Evolutionary conservation across 305 asterid species (phyloP), one percentile per base, ranked within the genome.

Genomic region (Solanum hybrid): DNA sequence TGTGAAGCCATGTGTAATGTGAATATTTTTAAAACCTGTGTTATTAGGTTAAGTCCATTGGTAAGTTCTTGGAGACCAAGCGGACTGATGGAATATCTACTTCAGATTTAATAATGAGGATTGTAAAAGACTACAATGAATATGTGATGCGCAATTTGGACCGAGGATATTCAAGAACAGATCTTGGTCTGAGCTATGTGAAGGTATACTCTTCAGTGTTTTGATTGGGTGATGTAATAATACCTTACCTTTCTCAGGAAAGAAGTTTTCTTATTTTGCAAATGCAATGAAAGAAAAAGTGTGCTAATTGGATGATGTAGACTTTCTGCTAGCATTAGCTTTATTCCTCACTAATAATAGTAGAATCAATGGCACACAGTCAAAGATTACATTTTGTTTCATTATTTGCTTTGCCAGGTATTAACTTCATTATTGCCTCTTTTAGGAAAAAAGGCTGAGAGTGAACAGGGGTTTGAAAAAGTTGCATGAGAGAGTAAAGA

Each of bases 101-200:
- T 34, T 95, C 97, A 4, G 95, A 95, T 89, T 85, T 95, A 38
- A 94, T 95, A 38, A 94, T 93, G 95, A 90, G 97, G 91, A 94
- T 95, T 66, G 92, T 95, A 76, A 95, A 94, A 90, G 95, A 95
- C 88, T 95, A 95, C 90, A 95, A 95, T 71, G 94, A 94, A 76
- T 94, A 95, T 93, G 96, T 95, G 89, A 93, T 94, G 95, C 96
- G 95, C 75, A 95, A 94, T 89, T 92, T 95, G 92, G 97, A 95
- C 82, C 91, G 96, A 85, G 97, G 97, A 32, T 95, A 95, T 89
- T 86, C 96, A 13, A 94, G 96, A 80, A 93, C 94, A 89, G 96
- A 95, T 37, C 97, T 94, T 86, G 94, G 94, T 88, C 91, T 95
- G 42, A 95, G 96, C 93, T 95, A 94, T 80, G 97, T 95, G 86